These are phyloP conservation scores for Jatropha multifida DNA, from an alignment of 441 rosid genomes.

Conservation along the genomic window DNA sequence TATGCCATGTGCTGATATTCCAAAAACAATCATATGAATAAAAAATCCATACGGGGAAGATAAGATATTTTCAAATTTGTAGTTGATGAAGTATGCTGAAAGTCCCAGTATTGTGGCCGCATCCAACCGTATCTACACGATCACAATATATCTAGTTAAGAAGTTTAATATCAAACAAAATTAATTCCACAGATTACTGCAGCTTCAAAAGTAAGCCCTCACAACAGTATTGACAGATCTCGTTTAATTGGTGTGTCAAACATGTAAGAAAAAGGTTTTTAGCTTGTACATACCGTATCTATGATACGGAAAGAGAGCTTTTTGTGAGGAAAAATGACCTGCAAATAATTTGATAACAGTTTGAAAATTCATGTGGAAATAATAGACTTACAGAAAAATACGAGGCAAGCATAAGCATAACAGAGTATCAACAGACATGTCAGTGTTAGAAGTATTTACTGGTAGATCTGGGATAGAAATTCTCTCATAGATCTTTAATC, in stretches of 20 bases:
- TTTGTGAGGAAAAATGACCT: slow-evolving; percentile 96
- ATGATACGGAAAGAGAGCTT: slow-evolving; percentile 94
- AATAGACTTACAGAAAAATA: slow-evolving; percentile 10
- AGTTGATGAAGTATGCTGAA: slow-evolving; percentile 82
- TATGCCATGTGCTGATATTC: background rate
- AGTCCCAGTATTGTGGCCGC: slow-evolving; percentile 85
- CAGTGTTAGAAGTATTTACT: slow-evolving; percentile 50
- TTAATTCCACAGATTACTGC: background rate
- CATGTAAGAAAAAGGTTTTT: slow-evolving; percentile 8
- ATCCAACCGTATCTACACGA: slow-evolving; percentile 86
- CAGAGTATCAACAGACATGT: slow-evolving; percentile 37
- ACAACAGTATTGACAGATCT: background rate
- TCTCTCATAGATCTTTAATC: slow-evolving; percentile 76
- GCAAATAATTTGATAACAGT: slow-evolving; percentile 28
- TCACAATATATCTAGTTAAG: slow-evolving; percentile 25
- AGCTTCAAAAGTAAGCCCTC: slow-evolving; percentile 10
- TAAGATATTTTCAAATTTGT: slow-evolving; percentile 84
- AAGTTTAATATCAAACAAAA: slow-evolving; percentile 8
- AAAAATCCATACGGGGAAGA: slow-evolving; percentile 73
- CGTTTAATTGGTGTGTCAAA: background rate
- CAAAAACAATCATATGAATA: slow-evolving; percentile 8
- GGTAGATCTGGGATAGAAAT: slow-evolving; percentile 96
- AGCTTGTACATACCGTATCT: slow-evolving; percentile 71
- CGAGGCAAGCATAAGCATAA: slow-evolving; percentile 21
- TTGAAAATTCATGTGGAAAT: slow-evolving; percentile 25